Conservation (phyloP, 164 flowering plant species). For the grape (Vitis vinifera) region ASM3070453v1 NC_081817.1:28283001-28283500, state of each 20-base stretch:
- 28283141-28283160: too few relatives aligned
- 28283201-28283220: conserved; percentile 62
- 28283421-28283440: conserved; percentile 69
- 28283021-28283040: too few relatives aligned
- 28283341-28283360: conserved; percentile 71
- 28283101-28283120: neutral
- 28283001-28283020: too few relatives aligned
- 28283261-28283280: conserved; percentile 45
- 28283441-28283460: neutral
- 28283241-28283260: conserved; percentile 19
- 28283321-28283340: conserved; percentile 72
- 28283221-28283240: conserved; percentile 22
- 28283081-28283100: neutral
- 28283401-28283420: conserved; percentile 46
- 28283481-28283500: neutral
- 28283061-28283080: too few relatives aligned
- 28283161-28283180: too few relatives aligned
- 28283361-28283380: conserved; percentile 46
- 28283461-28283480: neutral
- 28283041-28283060: too few relatives aligned
- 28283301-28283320: conserved; percentile 67
- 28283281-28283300: conserved; percentile 49
- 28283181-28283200: conserved; percentile 48
- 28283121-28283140: too few relatives aligned
- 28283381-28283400: conserved; percentile 20